Evolutionary conservation across 345 rosid species (phyloP).

Genomic region (Aethionema arabicum): DNA sequence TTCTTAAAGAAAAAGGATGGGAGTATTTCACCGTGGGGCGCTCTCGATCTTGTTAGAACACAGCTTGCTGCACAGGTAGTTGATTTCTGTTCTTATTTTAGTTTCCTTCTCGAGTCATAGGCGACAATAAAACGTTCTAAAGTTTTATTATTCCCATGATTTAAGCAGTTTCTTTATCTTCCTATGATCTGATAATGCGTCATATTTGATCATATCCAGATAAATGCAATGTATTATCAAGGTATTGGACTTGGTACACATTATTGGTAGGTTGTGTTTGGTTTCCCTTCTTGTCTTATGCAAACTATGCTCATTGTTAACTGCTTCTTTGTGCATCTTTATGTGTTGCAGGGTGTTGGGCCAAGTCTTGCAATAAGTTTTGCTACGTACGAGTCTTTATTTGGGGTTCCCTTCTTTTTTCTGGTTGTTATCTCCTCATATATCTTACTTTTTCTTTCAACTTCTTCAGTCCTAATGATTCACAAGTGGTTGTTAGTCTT

Average conservation of each 20-base stretch:
- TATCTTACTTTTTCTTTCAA: constrained; percentile 15
- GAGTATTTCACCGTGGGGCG: too few relatives aligned
- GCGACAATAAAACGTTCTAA: not conserved
- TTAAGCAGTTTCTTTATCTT: constrained; percentile 19
- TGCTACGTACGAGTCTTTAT: constrained; percentile 56
- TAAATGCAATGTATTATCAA: constrained; percentile 68
- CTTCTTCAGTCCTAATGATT: constrained; percentile 65
- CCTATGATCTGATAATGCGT: not conserved
- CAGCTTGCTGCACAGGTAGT: constrained; percentile 95
- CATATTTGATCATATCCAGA: constrained; percentile 46
- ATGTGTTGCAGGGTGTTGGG: constrained; percentile 96
- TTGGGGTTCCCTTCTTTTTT: not conserved
- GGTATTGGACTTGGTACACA: constrained; percentile 93
- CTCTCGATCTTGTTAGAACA: constrained; percentile 95
- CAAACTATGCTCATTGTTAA: constrained; percentile 14
- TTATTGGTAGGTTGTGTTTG: constrained; percentile 56
- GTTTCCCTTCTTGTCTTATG: constrained; percentile 19
- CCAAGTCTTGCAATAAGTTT: constrained; percentile 93
- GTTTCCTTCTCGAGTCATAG: not conserved
- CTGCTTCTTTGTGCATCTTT: constrained; percentile 11
- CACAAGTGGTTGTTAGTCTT: constrained; percentile 58
- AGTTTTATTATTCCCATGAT: not conserved
- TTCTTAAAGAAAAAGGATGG: too few relatives aligned
- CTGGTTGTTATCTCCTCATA: not conserved
- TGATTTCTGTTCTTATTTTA: not conserved